Evolutionary conservation across 2,329 filamentous ascomycete species (phyloP).

Genomic region (Pseudogymnoascus verrucosus): DNA sequence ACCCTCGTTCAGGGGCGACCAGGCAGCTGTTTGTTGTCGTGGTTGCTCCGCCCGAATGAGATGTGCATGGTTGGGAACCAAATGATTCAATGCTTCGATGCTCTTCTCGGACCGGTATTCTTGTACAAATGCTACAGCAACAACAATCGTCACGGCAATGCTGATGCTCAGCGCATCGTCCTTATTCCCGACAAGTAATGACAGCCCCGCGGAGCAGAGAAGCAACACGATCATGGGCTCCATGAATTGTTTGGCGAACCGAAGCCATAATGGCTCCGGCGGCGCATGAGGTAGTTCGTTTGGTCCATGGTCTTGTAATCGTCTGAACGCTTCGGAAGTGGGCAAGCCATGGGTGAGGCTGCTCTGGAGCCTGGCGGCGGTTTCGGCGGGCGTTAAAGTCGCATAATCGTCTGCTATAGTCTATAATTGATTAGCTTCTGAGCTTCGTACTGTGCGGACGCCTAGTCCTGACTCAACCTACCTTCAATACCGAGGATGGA

Average conservation of each 20-base stretch:
- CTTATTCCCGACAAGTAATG: conserved; percentile 82
- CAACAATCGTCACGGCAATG: conserved; percentile 92
- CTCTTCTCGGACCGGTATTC: conserved; percentile 98
- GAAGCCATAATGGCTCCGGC: conserved; percentile 88
- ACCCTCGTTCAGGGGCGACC: conserved; percentile 4
- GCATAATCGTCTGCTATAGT: conserved; percentile 50
- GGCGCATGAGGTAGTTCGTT: conserved; percentile 94
- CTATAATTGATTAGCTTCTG: conserved; percentile 15
- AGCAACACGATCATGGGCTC: conserved; percentile 92
- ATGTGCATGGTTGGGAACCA: conserved; percentile 93
- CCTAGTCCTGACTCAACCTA: conserved; percentile 11
- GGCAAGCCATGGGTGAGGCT: conserved; percentile 78
- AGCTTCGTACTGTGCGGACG: not conserved
- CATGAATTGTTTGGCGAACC: conserved; percentile 94
- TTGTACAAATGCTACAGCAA: conserved; percentile 91
- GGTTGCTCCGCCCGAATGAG: conserved; percentile 55
- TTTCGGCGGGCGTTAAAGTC: conserved; percentile 67
- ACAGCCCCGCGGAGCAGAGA: conserved; percentile 78
- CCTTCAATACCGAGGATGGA: conserved; percentile 27
- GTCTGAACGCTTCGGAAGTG: conserved; percentile 69
- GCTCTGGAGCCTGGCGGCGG: conserved; percentile 68
- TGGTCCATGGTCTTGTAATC: conserved; percentile 72
- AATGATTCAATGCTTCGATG: conserved; percentile 83
- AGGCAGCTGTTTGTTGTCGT: not conserved
- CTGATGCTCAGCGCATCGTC: conserved; percentile 96